Percentiles rank a stretch among this genome's conserved stretches.
Evolutionary conservation across 1,139 yeast species (phyloP).

Genomic region (Suzukiozyma palmioleophila): DNA sequence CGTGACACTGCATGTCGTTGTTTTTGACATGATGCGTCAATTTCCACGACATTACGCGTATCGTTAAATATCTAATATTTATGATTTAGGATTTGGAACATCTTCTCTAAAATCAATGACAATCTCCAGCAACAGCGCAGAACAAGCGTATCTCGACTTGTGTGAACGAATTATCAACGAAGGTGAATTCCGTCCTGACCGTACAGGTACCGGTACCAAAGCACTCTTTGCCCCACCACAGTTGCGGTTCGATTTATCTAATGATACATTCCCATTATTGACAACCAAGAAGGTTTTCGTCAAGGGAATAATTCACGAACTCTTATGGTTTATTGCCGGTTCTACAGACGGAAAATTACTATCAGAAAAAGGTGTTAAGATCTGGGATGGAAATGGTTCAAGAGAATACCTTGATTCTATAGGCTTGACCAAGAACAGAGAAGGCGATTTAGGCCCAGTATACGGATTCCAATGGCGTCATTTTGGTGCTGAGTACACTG

Average conservation of each 20-base stretch:
- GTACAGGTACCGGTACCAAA: slow-evolving; percentile 95
- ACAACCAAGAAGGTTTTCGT: slow-evolving; percentile 93
- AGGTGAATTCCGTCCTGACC: slow-evolving; percentile 89
- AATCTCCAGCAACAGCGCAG: slow-evolving; percentile 44
- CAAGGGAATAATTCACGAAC: slow-evolving; percentile 82
- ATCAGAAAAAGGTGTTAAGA: slow-evolving; percentile 79
- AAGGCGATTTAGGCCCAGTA: slow-evolving; percentile 96
- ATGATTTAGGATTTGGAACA: not conserved
- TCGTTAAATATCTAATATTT: not conserved
- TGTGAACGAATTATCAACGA: slow-evolving; percentile 70
- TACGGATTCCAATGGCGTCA: slow-evolving; percentile 99
- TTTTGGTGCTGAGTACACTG: slow-evolving; percentile 87
- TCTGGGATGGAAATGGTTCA: slow-evolving; percentile 99
- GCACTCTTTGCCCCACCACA: slow-evolving; percentile 96
- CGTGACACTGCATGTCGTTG: not conserved
- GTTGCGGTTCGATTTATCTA: slow-evolving; percentile 69
- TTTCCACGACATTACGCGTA: not conserved
- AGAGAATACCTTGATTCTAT: slow-evolving; percentile 81
- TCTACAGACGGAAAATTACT: slow-evolving; percentile 81
- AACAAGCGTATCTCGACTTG: slow-evolving; percentile 80
- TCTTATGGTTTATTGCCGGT: slow-evolving; percentile 90
- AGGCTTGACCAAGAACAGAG: slow-evolving; percentile 77
- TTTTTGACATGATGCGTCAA: not conserved
- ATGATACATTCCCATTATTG: slow-evolving; percentile 76
- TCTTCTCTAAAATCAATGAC: slow-evolving; percentile 18